These are phyloP conservation scores for Microdochium bolleyi DNA, from an alignment of 2,329 filamentous ascomycete species.

Conservation along the genomic window DNA sequence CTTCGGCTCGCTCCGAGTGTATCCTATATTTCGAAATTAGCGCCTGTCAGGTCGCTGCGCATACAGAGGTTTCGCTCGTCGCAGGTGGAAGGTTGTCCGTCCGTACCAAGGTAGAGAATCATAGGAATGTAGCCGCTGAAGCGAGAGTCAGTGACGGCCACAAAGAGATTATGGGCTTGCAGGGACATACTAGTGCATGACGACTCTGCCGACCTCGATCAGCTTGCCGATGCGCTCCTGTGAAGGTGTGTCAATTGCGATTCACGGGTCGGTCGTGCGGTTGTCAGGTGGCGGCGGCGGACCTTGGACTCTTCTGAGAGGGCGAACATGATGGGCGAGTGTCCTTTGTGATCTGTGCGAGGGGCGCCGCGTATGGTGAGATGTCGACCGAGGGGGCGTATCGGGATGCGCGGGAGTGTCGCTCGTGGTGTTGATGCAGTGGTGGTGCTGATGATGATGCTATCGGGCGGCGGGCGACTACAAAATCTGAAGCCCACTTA, in stretches of 20 bases:
- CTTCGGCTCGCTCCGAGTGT: slow-evolving; percentile 87
- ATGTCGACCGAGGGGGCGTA: not conserved
- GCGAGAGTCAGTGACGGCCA: slow-evolving; percentile 23
- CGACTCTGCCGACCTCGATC: slow-evolving; percentile 88
- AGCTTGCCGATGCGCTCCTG: slow-evolving; percentile 97
- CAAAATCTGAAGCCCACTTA: not conserved
- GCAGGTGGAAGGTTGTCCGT: slow-evolving; percentile 4
- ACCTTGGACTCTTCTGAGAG: slow-evolving; percentile 98
- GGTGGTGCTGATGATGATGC: not conserved
- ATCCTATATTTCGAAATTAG: slow-evolving; percentile 47
- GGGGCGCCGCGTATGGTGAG: not conserved
- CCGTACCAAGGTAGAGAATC: slow-evolving; percentile 88
- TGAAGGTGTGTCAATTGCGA: slow-evolving; percentile 6
- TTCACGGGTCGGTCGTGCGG: not conserved
- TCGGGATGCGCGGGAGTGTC: not conserved
- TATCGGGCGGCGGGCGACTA: not conserved
- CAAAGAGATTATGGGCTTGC: not conserved
- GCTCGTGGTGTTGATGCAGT: not conserved
- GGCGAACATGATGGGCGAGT: slow-evolving; percentile 41
- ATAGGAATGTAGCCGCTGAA: slow-evolving; percentile 86
- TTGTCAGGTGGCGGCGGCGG: slow-evolving; percentile 11
- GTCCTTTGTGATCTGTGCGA: not conserved
- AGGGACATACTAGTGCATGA: slow-evolving; percentile 83
- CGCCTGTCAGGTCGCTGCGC: slow-evolving; percentile 1
- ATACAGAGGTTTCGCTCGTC: slow-evolving; percentile 1